Evolutionary conservation across 1,139 yeast species (phyloP), one percentile per base, ranked within the genome.

Genomic region (Blastobotrys serpentis): DNA sequence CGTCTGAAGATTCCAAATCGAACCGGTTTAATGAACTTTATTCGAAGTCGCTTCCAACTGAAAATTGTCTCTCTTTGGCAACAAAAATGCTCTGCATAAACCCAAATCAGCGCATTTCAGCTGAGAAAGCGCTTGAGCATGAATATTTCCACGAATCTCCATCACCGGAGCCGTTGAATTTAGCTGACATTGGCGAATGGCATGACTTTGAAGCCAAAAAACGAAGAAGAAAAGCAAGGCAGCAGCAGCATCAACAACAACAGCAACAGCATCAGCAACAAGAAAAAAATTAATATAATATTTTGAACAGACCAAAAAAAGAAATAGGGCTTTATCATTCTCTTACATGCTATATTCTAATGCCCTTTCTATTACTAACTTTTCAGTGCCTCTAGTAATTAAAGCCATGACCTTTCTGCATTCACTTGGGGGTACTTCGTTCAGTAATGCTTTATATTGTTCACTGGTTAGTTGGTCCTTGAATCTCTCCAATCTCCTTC

Each of bases 131-230:
- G 0, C 69, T 87, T 29, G 56, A 70, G 26, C 88, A 88, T 65
- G 72, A 71, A 1, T 92, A 86, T 67, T 92, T 92, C 61, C 66
- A 68, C 4, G 85, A 83, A 50, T 81, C 76, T 2, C 97, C 97
- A 0, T 54, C 53, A 39, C 82, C 86, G 0, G 77, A 76, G 53
- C 71, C 76, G 4, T 67, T 82, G 44, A 70, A 70, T 11, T 75
- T 82, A 50, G 71, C 75, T 44, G 78, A 76, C 13, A 70, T 83
- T 37, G 89, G 89, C 2, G 98, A 94, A 65, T 90, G 98, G 95
- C 98, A 92, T 64, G 98, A 92, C 63, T 90, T 85, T 66, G 98
- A 92, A 63, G 95, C 96, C 3, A 89, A 92, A 67, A 84, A 82
- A 68, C 79, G 87, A 60, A 74, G 94, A 60, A 57, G 82, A 76